phyloP scores from a whole-genome alignment of 768 basidiomycete species.

The Fistulinella prunicolor region DNA sequence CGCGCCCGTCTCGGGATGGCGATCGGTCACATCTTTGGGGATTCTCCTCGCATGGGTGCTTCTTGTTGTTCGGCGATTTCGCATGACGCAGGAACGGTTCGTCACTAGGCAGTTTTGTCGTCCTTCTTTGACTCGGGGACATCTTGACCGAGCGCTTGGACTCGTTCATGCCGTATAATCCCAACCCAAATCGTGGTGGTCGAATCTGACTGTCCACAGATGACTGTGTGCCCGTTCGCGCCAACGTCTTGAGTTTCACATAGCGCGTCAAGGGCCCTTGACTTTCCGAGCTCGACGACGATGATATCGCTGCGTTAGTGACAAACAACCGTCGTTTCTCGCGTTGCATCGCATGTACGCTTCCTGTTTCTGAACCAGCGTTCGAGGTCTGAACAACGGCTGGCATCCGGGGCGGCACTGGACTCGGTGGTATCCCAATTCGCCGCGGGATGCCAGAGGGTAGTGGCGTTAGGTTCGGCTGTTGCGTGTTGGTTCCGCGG shows the following conservation, averaged over 20 bases:
- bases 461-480: constrained; percentile 5
- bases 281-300: constrained; percentile 42
- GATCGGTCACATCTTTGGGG: constrained; percentile 14
- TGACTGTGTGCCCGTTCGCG: constrained; percentile 20
- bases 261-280: constrained; percentile 21
- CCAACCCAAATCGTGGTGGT: constrained; percentile 28
- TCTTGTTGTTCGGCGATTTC: constrained; percentile 9
- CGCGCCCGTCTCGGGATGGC: constrained; percentile 1
- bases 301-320: constrained; percentile 42
- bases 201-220: constrained; percentile 23
- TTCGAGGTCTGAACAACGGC: constrained; percentile 7
- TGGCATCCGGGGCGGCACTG: constrained; percentile 13
- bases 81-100: constrained; percentile 4
- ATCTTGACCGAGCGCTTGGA: constrained; percentile 9
- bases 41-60: constrained; percentile 5
- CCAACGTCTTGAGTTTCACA: constrained; percentile 13
- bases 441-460: constrained; percentile 29
- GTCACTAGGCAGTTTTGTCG: constrained; percentile 6
- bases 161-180: constrained; percentile 16
- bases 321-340: constrained; percentile 43
- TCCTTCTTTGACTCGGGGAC: constrained; percentile 14
- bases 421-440: constrained; percentile 13
- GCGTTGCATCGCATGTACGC: constrained; percentile 23
- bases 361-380: constrained; percentile 30
- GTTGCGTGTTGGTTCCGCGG: constrained; percentile 7